Evolutionary conservation across 2,329 filamentous ascomycete species (phyloP).

Genomic region (Xylariaceae sp.): DNA sequence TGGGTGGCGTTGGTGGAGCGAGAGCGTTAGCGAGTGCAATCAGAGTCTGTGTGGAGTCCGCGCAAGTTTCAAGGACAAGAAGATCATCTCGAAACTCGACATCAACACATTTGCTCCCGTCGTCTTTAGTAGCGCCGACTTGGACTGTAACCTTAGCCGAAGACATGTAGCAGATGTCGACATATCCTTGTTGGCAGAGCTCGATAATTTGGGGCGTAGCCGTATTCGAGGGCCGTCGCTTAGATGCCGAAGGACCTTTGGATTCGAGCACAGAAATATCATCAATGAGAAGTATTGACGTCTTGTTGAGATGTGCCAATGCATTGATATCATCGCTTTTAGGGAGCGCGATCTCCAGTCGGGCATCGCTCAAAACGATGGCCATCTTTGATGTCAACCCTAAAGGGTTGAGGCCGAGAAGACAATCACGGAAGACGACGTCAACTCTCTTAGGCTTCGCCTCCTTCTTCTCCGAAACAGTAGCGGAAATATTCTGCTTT

Average conservation of each 20-base stretch:
- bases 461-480: conserved; percentile 27
- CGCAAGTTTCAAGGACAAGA: conserved; percentile 89
- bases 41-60: conserved; percentile 93
- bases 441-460: conserved; percentile 65
- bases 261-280: conserved; percentile 53
- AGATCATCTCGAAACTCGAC: conserved; percentile 83
- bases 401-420: conserved; percentile 81
- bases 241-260: conserved; percentile 38
- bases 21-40: conserved; percentile 76
- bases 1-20: conserved; percentile 78
- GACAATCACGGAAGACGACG: conserved; percentile 75
- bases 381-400: conserved; percentile 72
- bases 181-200: conserved; percentile 68
- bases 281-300: conserved; percentile 80
- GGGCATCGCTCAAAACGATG: conserved; percentile 75
- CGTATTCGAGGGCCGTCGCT: conserved; percentile 36
- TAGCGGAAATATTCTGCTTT: conserved; percentile 4
- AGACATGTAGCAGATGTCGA: conserved; percentile 83
- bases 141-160: conserved; percentile 69
- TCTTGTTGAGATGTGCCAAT: conserved; percentile 70
- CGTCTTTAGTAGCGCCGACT: conserved; percentile 52
- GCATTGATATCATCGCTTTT: conserved; percentile 63
- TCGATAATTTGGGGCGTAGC: conserved; percentile 53
- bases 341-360: conserved; percentile 65
- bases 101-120: conserved; percentile 66